phyloP scores from a whole-genome alignment of 202 grass and related monocot genomes.

The Digitaria exilis region DNA sequence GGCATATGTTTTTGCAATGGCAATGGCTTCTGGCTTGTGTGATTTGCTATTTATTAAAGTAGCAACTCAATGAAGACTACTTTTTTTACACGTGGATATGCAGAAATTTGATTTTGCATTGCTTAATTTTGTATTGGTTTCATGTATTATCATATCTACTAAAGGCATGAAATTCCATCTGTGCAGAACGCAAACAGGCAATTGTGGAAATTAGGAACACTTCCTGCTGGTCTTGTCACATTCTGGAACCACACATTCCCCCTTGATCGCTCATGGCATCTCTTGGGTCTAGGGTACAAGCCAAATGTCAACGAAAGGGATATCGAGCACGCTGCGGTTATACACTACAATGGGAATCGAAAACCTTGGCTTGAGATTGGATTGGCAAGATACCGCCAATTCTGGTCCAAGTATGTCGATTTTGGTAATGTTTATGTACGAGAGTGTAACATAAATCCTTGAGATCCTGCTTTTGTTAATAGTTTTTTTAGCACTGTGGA shows the following conservation, averaged over 20 bases:
- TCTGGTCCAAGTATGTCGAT: slow-evolving; percentile 76
- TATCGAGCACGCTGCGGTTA: slow-evolving; percentile 54
- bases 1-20: not conserved
- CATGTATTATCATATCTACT: not conserved
- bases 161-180: not conserved
- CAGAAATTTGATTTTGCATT: not conserved
- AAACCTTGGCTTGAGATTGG: slow-evolving; percentile 91
- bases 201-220: slow-evolving; percentile 77
- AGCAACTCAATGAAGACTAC: not conserved
- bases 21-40: not conserved
- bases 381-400: slow-evolving; percentile 54
- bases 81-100: not conserved
- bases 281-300: slow-evolving; percentile 75
- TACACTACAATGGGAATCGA: slow-evolving; percentile 86
- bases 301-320: slow-evolving; percentile 52
- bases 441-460: slow-evolving; percentile 66
- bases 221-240: slow-evolving; percentile 70
- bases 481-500: not conserved
- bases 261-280: slow-evolving; percentile 66
- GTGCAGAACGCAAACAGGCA: slow-evolving; percentile 67
- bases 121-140: not conserved
- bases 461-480: not conserved
- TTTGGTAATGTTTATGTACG: slow-evolving; percentile 55
- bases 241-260: slow-evolving; percentile 65
- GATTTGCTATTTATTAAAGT: not conserved